These are phyloP conservation scores for Hygrophorus russula DNA, from an alignment of 768 basidiomycete genomes.

Conservation along the genomic window DNA sequence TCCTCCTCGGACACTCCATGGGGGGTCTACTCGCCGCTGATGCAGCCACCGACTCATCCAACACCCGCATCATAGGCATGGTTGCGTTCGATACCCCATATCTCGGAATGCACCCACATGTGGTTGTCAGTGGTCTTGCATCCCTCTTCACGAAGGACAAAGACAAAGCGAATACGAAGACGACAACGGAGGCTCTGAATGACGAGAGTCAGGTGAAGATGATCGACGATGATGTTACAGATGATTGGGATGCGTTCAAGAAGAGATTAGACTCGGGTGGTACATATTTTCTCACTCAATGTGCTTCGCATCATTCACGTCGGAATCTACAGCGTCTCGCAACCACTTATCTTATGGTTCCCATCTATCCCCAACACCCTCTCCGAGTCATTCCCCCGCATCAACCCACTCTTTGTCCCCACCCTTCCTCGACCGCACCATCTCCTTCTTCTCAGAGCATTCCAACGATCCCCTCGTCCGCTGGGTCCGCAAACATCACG, in stretches of 20 bases:
- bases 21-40: constrained; percentile 49
- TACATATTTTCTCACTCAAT: constrained; percentile 3
- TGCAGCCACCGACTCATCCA: constrained; percentile 34
- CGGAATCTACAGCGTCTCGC: too few species aligned
- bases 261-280: constrained; percentile 18
- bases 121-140: constrained; percentile 44
- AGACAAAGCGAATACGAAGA: constrained; percentile 17
- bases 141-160: constrained; percentile 35
- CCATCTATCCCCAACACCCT: constrained; percentile 8
- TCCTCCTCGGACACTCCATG: constrained; percentile 50
- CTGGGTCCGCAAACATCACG: too few species aligned
- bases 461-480: constrained; percentile 32
- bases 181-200: constrained; percentile 25
- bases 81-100: constrained; percentile 51
- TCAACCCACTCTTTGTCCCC: constrained; percentile 15
- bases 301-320: background rate
- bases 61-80: constrained; percentile 35
- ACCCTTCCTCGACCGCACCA: constrained; percentile 23
- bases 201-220: constrained; percentile 28
- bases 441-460: constrained; percentile 32
- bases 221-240: constrained; percentile 33
- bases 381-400: constrained; percentile 8
- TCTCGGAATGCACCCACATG: constrained; percentile 54
- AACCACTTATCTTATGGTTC: too few species aligned
- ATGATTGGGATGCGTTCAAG: constrained; percentile 39